phyloP scores from a whole-genome alignment of 2,329 filamentous ascomycete genomes.

The Colletotrichum sp. region DNA sequence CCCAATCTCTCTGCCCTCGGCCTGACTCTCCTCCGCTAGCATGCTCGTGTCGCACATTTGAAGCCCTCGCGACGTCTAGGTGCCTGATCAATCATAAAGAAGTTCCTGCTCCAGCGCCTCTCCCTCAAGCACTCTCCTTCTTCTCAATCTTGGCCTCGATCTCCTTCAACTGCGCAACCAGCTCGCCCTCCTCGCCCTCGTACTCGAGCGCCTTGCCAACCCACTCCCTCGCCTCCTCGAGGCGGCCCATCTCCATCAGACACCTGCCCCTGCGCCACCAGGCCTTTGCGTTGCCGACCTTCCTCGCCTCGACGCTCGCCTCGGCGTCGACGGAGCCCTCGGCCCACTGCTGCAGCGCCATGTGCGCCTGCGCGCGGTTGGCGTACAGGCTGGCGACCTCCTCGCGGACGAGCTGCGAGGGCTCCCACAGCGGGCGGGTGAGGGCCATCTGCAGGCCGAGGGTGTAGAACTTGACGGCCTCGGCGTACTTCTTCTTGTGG shows the following conservation, averaged over 20 bases:
- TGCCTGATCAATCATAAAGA: not conserved
- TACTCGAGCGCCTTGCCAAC: conserved; percentile 80
- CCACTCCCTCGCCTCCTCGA: conserved; percentile 84
- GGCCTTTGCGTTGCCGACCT: conserved; percentile 87
- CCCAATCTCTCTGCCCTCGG: not conserved
- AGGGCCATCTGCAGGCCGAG: conserved; percentile 92
- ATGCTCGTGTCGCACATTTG: not conserved
- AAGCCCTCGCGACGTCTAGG: not conserved
- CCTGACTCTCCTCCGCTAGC: not conserved
- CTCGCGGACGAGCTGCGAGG: conserved; percentile 80
- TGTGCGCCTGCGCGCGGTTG: conserved; percentile 90
- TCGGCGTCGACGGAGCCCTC: conserved; percentile 89
- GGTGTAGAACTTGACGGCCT: conserved; percentile 82
- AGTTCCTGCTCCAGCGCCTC: not conserved
- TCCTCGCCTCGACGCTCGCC: conserved; percentile 85
- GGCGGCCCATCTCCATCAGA: conserved; percentile 86
- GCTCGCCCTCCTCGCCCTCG: conserved; percentile 73
- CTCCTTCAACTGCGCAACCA: conserved; percentile 69
- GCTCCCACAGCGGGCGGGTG: conserved; percentile 85
- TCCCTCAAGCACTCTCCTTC: conserved; percentile 32
- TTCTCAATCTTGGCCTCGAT: conserved; percentile 54
- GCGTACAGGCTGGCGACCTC: conserved; percentile 81
- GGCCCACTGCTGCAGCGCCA: conserved; percentile 81
- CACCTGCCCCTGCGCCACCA: conserved; percentile 92
- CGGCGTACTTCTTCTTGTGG: conserved; percentile 75